Conservation (phyloP, 306 rosid species). For the apple (Malus domestica) region DNA sequence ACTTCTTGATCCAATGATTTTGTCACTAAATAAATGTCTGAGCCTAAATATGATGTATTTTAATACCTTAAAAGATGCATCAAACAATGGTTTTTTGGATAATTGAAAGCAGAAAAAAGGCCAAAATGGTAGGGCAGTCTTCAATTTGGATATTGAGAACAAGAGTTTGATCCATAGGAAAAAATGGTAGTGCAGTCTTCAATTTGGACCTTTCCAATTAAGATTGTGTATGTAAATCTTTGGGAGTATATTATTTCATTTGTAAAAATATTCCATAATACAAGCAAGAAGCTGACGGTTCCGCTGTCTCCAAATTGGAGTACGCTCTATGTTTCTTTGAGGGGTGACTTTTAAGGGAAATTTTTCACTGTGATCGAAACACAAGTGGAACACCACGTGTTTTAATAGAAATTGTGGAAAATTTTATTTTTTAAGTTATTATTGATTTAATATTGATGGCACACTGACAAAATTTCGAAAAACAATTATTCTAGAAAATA, state of each 20-base stretch:
- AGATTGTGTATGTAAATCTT: too few relatives aligned
- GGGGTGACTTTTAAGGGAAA: too few relatives aligned
- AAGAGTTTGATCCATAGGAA: not conserved
- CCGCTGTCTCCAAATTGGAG: too few relatives aligned
- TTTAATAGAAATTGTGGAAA: too few relatives aligned
- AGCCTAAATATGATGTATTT: too few relatives aligned
- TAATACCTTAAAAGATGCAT: not conserved
- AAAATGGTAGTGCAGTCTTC: not conserved
- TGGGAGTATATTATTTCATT: too few relatives aligned
- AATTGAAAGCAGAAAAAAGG: not conserved
- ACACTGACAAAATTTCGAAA: too few relatives aligned
- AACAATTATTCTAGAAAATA: too few relatives aligned
- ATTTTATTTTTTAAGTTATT: too few relatives aligned
- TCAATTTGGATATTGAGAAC: not conserved
- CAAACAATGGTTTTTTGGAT: not conserved
- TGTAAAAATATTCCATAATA: not conserved
- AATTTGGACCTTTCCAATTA: not conserved
- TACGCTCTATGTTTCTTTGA: too few relatives aligned
- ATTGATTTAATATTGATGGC: too few relatives aligned
- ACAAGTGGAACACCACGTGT: too few relatives aligned
- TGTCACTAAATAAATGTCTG: not conserved
- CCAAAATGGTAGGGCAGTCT: not conserved
- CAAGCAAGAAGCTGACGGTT: not conserved
- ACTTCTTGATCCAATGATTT: not conserved
- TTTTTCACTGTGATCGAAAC: rapidly evolving